Conservation (phyloP, 1,284 basidiomycete genomes). For the Cystobasidiaceae sp. region DNA sequence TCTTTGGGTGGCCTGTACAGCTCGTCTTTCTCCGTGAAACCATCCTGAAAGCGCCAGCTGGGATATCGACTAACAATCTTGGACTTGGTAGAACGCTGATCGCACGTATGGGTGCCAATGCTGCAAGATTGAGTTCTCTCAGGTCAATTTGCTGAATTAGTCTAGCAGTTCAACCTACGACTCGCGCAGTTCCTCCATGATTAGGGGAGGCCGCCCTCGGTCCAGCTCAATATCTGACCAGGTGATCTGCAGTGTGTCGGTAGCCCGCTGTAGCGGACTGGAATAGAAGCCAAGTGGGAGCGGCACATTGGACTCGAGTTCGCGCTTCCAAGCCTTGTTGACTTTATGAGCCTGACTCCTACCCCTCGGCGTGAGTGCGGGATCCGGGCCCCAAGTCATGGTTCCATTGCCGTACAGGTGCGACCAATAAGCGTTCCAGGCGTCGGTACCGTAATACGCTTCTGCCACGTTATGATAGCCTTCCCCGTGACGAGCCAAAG, state of each 20-base stretch:
- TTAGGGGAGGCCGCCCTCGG: slow-evolving; percentile 43
- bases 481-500: slow-evolving; percentile 65
- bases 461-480: slow-evolving; percentile 70
- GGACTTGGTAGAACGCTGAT: slow-evolving; percentile 57
- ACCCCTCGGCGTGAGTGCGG: slow-evolving; percentile 64
- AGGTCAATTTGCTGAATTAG: too few relatives aligned
- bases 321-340: slow-evolving; percentile 57
- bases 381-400: slow-evolving; percentile 61
- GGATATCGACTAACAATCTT: slow-evolving; percentile 60
- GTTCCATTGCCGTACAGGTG: slow-evolving; percentile 64
- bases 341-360: slow-evolving; percentile 59
- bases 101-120: slow-evolving; percentile 46
- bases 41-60: slow-evolving; percentile 58
- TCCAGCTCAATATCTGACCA: slow-evolving; percentile 53
- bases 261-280: slow-evolving; percentile 67
- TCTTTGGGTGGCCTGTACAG: slow-evolving; percentile 53
- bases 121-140: too few relatives aligned
- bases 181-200: slow-evolving; percentile 50
- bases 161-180: too few relatives aligned
- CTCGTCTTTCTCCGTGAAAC: slow-evolving; percentile 58
- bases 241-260: slow-evolving; percentile 62
- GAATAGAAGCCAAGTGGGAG: slow-evolving; percentile 61
- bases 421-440: slow-evolving; percentile 57
- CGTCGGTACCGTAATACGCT: slow-evolving; percentile 59
- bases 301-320: slow-evolving; percentile 56